These are phyloP conservation scores for Tritrichomonas foetus DNA, from an alignment of 208 protist genomes.

Conservation along the genomic window DNA sequence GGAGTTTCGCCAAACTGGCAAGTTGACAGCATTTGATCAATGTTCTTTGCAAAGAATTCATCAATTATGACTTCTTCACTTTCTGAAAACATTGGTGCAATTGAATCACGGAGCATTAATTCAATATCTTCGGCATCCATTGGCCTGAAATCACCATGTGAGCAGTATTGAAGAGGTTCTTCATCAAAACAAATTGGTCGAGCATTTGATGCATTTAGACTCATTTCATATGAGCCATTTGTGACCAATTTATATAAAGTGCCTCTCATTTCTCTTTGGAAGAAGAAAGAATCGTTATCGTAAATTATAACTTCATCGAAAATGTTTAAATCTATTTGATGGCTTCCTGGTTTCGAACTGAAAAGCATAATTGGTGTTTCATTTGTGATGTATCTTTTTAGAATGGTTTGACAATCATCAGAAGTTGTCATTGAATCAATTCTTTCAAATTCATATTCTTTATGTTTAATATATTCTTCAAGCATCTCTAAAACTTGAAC, in stretches of 20 bases:
- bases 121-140: neutral
- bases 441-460: neutral
- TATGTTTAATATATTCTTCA: neutral
- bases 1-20: neutral
- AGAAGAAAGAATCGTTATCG: neutral
- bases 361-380: neutral
- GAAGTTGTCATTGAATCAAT: neutral
- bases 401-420: neutral
- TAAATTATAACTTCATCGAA: neutral
- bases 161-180: neutral
- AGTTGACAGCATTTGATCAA: neutral
- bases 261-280: neutral
- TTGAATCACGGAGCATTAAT: neutral
- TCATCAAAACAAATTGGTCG: neutral
- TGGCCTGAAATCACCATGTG: no score
- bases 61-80: neutral
- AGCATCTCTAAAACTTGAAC: neutral
- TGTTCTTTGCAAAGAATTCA: neutral
- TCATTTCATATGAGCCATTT: neutral
- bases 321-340: neutral
- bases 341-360: neutral
- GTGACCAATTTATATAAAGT: neutral
- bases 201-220: neutral
- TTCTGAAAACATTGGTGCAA: neutral
- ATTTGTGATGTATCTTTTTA: neutral